Evolutionary conservation across 2,329 filamentous ascomycete genomes (phyloP).

Genomic region (Plectosphaerella cucumerina): DNA sequence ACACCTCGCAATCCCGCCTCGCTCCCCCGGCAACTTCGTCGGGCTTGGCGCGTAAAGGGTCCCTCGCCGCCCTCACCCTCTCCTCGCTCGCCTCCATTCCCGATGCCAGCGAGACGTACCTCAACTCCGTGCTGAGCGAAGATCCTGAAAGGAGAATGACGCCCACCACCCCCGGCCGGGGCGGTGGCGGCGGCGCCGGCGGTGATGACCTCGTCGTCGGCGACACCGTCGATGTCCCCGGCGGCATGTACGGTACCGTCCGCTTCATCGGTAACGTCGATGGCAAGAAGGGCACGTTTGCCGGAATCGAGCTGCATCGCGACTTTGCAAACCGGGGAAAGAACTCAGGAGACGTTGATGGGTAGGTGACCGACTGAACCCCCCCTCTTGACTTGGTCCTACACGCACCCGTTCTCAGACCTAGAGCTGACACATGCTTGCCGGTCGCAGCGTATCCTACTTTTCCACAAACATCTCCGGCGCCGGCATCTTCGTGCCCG

Average conservation of each 20-base stretch:
- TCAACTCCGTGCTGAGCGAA: conserved; percentile 47
- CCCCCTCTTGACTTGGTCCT: too few relatives aligned
- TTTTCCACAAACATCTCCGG: conserved; percentile 76
- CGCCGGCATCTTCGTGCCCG: conserved; percentile 88
- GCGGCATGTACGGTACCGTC: conserved; percentile 85
- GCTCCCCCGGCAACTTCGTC: conserved; percentile 22
- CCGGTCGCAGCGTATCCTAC: conserved; percentile 58
- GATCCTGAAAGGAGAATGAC: conserved; percentile 40
- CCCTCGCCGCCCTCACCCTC: conserved; percentile 64
- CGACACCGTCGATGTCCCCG: conserved; percentile 85
- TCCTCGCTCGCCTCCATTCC: conserved; percentile 61
- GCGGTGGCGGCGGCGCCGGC: conserved; percentile 16
- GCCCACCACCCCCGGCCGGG: conserved; percentile 49
- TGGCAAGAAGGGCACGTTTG: conserved; percentile 88
- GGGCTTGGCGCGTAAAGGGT: conserved; percentile 64
- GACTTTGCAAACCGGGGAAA: conserved; percentile 84
- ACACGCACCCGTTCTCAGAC: too few relatives aligned
- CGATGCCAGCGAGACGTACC: conserved; percentile 63
- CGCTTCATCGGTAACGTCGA: conserved; percentile 84
- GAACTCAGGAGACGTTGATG: conserved; percentile 94
- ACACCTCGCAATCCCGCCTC: conserved; percentile 39
- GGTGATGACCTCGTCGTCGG: conserved; percentile 63
- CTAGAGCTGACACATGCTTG: conserved; percentile 9
- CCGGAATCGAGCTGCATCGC: conserved; percentile 80
- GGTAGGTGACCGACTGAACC: conserved; percentile 48